Evolutionary conservation across 192 early-diverging fungal species (phyloP), one percentile per base, ranked within the genome.

Genomic region (Entrophospora sp.): DNA sequence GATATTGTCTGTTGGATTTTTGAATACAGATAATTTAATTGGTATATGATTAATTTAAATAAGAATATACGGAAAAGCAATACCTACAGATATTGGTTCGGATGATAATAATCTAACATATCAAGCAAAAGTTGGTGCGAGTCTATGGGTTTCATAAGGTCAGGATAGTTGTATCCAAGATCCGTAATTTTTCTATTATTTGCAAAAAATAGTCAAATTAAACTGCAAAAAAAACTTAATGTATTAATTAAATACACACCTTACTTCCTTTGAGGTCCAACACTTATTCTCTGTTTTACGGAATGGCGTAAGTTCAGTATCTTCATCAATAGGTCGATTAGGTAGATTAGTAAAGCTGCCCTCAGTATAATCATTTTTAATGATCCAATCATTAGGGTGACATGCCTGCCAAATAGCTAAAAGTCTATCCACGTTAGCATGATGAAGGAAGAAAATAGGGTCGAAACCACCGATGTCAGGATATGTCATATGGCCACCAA

Each of bases 391-490:
- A 59, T 38, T 20, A 25, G 56, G 35, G 37, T 59, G 36, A 10
- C 56, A 59, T 12, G 35, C 56, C 24, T 59, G 56, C 56, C 56
- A 59, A 59, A 59, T 59, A 14, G 56, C 56, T 9, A 25, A 7
- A 37, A 59, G 35, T 0, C 56, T 31, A 59, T 59, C 56, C 35
- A 59, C 56, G 9, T 58, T 58, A 8, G 12, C 3, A 52, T 65
- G 63, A 10, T 65, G 63, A 48, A 65, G 36, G 18, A 65, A 65
- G 31, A 65, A 65, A 18, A 65, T 65, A 1, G 63, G 48, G 37
- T 65, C 63, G 28, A 65, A 65, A 52, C 30, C 48, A 35, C 46
- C 48, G n/a, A 38, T 36, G 34, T 65, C 63, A 38, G 32, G 20
- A 20, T 65, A 46, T 25, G 45, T 20, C 63, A 64, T 64, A 51